Evolutionary conservation across 345 rosid species (phyloP).

Genomic region (Eucalyptus rudis): DNA sequence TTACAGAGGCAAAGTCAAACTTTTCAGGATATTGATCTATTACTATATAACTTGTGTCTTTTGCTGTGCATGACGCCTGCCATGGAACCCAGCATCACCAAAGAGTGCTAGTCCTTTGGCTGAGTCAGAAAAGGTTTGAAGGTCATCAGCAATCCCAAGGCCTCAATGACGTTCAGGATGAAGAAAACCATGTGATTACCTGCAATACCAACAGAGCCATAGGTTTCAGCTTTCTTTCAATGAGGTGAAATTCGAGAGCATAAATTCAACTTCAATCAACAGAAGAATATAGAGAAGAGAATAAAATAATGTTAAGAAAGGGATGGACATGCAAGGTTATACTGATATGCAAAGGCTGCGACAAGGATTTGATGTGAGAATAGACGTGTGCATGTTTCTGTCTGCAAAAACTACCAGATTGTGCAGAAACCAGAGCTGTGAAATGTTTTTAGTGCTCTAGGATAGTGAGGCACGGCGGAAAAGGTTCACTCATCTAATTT

Average conservation of each 20-base stretch:
- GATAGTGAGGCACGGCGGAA: neutral
- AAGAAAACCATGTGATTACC: constrained; percentile 35
- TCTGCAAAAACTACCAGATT: neutral
- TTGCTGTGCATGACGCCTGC: neutral
- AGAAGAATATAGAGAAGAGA: neutral
- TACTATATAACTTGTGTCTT: neutral
- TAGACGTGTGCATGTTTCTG: neutral
- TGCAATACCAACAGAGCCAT: neutral
- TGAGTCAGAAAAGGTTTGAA: constrained; percentile 33
- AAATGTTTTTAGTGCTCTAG: neutral
- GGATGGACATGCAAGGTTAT: neutral
- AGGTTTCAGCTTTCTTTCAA: neutral
- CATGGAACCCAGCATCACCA: neutral
- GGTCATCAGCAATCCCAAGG: constrained; percentile 30
- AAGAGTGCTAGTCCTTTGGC: neutral
- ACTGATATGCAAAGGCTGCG: neutral
- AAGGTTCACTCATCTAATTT: neutral
- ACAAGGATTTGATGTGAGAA: neutral
- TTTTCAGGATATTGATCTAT: neutral
- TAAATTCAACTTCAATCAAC: neutral
- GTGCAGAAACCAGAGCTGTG: neutral
- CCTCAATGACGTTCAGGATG: constrained; percentile 25
- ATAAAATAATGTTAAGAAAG: neutral
- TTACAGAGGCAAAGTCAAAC: neutral
- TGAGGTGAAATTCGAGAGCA: neutral